These are phyloP conservation scores for Globisporangium okanoganense DNA, from an alignment of 352 stramenopile genomes.

Conservation along the genomic window DNA sequence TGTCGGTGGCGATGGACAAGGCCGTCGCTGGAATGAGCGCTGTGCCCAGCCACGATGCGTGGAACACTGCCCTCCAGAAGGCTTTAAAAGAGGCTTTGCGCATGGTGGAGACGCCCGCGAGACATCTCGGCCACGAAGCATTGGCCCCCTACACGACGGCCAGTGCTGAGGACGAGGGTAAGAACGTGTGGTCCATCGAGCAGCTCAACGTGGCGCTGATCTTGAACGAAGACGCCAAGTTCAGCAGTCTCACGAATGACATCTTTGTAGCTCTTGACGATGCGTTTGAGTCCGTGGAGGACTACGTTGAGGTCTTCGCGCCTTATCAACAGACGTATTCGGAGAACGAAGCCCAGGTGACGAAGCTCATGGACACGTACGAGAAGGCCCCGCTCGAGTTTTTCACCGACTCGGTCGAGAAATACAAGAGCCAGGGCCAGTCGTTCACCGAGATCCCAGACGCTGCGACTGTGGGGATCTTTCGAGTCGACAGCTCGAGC, in stretches of 20 bases:
- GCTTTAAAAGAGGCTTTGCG: constrained; percentile 82
- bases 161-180: constrained; percentile 81
- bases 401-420: constrained; percentile 79
- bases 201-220: constrained; percentile 78
- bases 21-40: constrained; percentile 35
- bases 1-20: constrained; percentile 61
- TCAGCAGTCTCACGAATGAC: constrained; percentile 79
- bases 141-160: constrained; percentile 76
- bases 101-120: constrained; percentile 85
- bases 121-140: constrained; percentile 77
- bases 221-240: constrained; percentile 79
- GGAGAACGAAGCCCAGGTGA: constrained; percentile 80
- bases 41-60: constrained; percentile 59
- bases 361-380: constrained; percentile 62
- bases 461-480: constrained; percentile 87
- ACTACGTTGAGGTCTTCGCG: constrained; percentile 89
- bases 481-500: constrained; percentile 84
- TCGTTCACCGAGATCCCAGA: constrained; percentile 86
- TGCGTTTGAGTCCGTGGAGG: constrained; percentile 73
- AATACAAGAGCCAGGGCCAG: constrained; percentile 73
- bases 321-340: constrained; percentile 85
- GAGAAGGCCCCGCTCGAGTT: constrained; percentile 67
- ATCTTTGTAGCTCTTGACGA: constrained; percentile 83
- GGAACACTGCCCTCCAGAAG: constrained; percentile 62
- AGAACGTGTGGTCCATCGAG: constrained; percentile 74